Evolutionary conservation across 306 rosid species (phyloP).

Genomic region (Fragaria nilgerrensis): DNA sequence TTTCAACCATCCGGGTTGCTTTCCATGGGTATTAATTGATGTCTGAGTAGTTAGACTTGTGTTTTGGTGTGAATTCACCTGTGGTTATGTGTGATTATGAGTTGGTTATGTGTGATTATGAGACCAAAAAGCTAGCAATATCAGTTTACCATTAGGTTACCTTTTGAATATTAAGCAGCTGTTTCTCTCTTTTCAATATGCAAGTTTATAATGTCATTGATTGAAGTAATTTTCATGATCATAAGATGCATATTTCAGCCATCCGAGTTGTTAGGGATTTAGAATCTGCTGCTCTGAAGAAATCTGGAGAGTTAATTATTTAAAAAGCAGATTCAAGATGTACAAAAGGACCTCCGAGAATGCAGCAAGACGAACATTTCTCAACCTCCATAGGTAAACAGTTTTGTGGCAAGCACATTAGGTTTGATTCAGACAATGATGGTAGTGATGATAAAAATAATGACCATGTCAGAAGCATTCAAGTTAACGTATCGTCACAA

Average conservation of each 20-base stretch:
- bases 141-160: background rate
- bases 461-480: slow-evolving; percentile 19
- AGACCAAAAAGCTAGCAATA: background rate
- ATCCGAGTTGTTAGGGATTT: slow-evolving; percentile 47
- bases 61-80: background rate
- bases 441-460: slow-evolving; percentile 40
- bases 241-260: slow-evolving; percentile 53
- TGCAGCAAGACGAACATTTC: slow-evolving; percentile 60
- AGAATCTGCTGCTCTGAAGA: slow-evolving; percentile 37
- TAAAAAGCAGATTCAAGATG: slow-evolving; percentile 21
- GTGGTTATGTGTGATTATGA: background rate
- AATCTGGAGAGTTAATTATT: slow-evolving; percentile 26
- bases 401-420: slow-evolving; percentile 66
- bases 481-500: slow-evolving; percentile 35
- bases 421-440: slow-evolving; percentile 65
- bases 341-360: slow-evolving; percentile 40
- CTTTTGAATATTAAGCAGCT: background rate
- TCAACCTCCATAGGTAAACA: slow-evolving; percentile 40
- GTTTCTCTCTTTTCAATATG: background rate
- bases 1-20: slow-evolving; percentile 54
- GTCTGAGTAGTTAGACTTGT: background rate
- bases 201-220: slow-evolving; percentile 10
- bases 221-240: slow-evolving; percentile 9
- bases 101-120: background rate
- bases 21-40: background rate